Conservation (phyloP, 768 basidiomycete genomes). For the Pulveroboletus frians region DNA sequence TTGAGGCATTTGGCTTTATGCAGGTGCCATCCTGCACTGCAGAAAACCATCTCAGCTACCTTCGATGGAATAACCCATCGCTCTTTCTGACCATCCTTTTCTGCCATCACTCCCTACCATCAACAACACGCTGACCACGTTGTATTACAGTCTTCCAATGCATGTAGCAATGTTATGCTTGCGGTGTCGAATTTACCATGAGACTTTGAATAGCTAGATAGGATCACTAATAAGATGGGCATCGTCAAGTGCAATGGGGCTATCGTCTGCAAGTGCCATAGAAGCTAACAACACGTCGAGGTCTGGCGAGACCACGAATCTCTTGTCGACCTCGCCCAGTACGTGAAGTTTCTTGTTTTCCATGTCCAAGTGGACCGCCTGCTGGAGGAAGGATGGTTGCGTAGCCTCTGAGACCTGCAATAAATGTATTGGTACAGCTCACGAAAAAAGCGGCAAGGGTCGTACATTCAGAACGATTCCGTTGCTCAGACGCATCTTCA, state of each 20-base stretch:
- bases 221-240: slow-evolving; percentile 48
- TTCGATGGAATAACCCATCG: slow-evolving; percentile 55
- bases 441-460: not conserved
- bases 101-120: not conserved
- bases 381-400: slow-evolving; percentile 83
- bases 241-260: slow-evolving; percentile 34
- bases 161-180: not conserved
- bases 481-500: slow-evolving; percentile 80
- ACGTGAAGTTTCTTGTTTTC: slow-evolving; percentile 56
- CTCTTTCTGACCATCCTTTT: slow-evolving; percentile 37
- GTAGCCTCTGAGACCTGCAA: slow-evolving; percentile 74
- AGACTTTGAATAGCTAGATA: not conserved
- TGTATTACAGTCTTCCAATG: slow-evolving; percentile 25
- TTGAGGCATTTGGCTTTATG: slow-evolving; percentile 95
- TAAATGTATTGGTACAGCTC: not conserved
- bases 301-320: slow-evolving; percentile 81
- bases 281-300: slow-evolving; percentile 67
- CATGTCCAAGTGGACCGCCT: slow-evolving; percentile 70
- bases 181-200: not conserved
- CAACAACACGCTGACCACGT: slow-evolving; percentile 9
- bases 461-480: slow-evolving; percentile 78
- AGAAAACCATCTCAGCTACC: slow-evolving; percentile 90
- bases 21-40: slow-evolving; percentile 61
- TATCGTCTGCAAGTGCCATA: slow-evolving; percentile 51
- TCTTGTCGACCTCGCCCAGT: slow-evolving; percentile 82